Base-by-base conservation (phyloP, 164 flowering plant genomes). In the Cinnamomum micranthum region DNA sequence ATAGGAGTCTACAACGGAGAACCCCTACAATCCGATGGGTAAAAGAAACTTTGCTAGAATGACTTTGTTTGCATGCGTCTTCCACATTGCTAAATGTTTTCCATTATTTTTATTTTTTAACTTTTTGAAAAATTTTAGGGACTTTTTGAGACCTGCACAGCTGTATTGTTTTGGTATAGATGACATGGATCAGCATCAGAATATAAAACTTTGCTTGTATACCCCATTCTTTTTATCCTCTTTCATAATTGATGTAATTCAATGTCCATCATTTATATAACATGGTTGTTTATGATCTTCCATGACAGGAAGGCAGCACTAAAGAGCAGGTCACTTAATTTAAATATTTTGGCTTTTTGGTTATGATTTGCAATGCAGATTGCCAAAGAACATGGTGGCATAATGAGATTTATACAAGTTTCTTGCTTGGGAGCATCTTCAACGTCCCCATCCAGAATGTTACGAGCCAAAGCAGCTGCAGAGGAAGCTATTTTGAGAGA, bases 361-460 rank as follows among this genome's bases (percentile, higher is more conserved):
- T 62, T 50, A 65, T 28, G 70, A 66, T 7, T 35, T 35, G 47
- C 47, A 35, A 20, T 82, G 78, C 91, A 94, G 98, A 88, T 94
- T 81, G 88, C 98, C 17, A 94, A 89, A 72, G 98, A 94, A 81
- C 98, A 94, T 86, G 99, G 99, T 80, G 99, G 99, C 59, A 95
- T 95, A 73, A 89, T 89, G 97, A 88, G 99, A 81, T 93, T 90
- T 82, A 86, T 95, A 71, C 97, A 95, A 82, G 89, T 95, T 83
- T 95, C 99, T 74, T 87, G 92, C 85, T 83, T 95, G 69, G 97
- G 99, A 41, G 95, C 97, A 66, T 90, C 97, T 72, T 68, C 85
- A 68, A 86, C 97, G 68, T 93, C 99, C 71, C 89, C 96, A 68
- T 93, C 99, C 75, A 89, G 94, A 76, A 72, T 88, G 84, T 87